phyloP scores from a whole-genome alignment of 2,329 filamentous ascomycete genomes.

The Metarhizium anisopliae region DNA sequence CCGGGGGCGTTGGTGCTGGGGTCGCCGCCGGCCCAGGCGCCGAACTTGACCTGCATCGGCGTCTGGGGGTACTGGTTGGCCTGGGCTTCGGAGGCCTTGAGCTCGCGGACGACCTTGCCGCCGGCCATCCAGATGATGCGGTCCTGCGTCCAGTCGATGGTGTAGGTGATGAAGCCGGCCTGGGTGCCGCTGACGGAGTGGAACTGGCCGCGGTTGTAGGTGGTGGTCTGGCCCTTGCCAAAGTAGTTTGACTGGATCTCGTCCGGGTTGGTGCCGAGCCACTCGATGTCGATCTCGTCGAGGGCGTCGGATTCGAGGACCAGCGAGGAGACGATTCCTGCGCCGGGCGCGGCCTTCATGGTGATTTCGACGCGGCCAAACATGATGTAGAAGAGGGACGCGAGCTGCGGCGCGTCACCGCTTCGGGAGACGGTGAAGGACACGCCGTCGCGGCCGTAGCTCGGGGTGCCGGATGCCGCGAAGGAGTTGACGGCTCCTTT shows the following conservation, averaged over 20 bases:
- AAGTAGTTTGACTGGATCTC: slow-evolving; percentile 98
- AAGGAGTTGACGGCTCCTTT: slow-evolving; percentile 73
- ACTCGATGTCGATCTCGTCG: slow-evolving; percentile 97
- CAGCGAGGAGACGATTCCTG: slow-evolving; percentile 85
- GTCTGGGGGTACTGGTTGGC: slow-evolving; percentile 81
- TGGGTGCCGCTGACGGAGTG: slow-evolving; percentile 64
- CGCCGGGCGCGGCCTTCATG: slow-evolving; percentile 78
- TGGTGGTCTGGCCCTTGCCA: slow-evolving; percentile 76
- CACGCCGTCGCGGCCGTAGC: slow-evolving; percentile 69
- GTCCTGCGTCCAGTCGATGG: slow-evolving; percentile 80
- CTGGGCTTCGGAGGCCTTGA: slow-evolving; percentile 61
- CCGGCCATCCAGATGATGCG: slow-evolving; percentile 84
- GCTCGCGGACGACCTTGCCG: slow-evolving; percentile 65
- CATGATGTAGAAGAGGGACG: slow-evolving; percentile 97
- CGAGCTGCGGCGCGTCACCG: slow-evolving; percentile 79
- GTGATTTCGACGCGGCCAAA: slow-evolving; percentile 84
- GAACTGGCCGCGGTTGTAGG: slow-evolving; percentile 82
- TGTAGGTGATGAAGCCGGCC: slow-evolving; percentile 72
- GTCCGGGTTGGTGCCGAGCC: slow-evolving; percentile 67
- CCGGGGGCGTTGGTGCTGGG: slow-evolving; percentile 60
- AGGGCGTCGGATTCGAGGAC: slow-evolving; percentile 86
- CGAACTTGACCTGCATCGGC: slow-evolving; percentile 90
- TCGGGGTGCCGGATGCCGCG: slow-evolving; percentile 56
- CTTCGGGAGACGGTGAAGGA: slow-evolving; percentile 69
- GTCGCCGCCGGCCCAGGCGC: slow-evolving; percentile 88